Base-by-base conservation (phyloP, 2,329 filamentous ascomycete species). In the Neophaeococcomyces aloes region DNA sequence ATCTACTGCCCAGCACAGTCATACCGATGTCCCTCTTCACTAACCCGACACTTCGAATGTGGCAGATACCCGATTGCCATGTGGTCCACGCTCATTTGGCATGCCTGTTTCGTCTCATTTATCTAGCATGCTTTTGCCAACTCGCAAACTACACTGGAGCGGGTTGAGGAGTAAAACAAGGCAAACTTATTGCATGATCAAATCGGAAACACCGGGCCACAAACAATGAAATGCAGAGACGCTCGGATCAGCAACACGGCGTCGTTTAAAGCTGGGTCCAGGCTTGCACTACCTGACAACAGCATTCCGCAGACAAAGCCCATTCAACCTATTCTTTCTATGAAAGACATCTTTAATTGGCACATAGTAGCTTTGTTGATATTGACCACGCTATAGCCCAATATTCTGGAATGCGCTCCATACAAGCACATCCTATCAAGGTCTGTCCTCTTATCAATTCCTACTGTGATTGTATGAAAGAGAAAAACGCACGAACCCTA, bases 241-340 rank as follows among this genome's bases (percentile, higher is more conserved):
- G 39, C 38, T 30, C 34, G 38, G 31, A 17, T 30, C 39, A 35
- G 39, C 35, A 27, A 34, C 39, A 42, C 39, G 35, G 18, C 39
- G 27, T 17, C 29, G 4, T 39, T 30, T 10, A 19, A 7, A 32
- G 17, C 7, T 32, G 19, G 27, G 10, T 34, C 14, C n/a, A 27
- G 30, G 25, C 29, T 17, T 35, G 23, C n/a, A 17, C 13, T 42
- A 19, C 30, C 31, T 42, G 30, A 42, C 39, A 42, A 42, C 39
- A 42, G 17, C 39, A 42, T 35, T 42, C 39, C 39, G 15, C 29
- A 25, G 31, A 42, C 39, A 42, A 42, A 42, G 31, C 18, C 25
- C 29, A 11, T 19, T 35, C 39, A 19, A 13, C 18, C 18, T 19
- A 10, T 15, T 25, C 30, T 35, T 42, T 42, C 5, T 10, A 27